Evolutionary conservation across 2,329 filamentous ascomycete species (phyloP).

Genomic region (Trichoderma guizhouense): DNA sequence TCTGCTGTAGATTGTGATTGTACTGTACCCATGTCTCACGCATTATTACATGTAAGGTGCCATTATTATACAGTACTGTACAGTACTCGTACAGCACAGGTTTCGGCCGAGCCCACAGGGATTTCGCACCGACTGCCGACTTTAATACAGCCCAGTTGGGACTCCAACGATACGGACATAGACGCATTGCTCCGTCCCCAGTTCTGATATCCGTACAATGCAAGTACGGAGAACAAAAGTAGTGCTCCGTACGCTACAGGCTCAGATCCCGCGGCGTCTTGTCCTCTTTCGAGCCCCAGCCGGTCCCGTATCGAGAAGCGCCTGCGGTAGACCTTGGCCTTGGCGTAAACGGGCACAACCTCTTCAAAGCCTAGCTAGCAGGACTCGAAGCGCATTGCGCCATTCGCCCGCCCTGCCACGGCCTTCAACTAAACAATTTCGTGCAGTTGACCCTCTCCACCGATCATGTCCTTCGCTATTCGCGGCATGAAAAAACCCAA

Average conservation of each 20-base stretch:
- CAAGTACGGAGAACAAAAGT: constrained; percentile 1
- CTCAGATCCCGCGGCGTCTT: constrained; percentile 10
- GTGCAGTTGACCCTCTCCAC: neutral
- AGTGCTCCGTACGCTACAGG: neutral
- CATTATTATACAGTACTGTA: neutral
- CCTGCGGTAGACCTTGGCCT: neutral
- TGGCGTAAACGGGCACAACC: neutral
- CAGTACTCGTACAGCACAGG: neutral
- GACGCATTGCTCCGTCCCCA: neutral
- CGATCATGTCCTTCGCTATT: constrained; percentile 15
- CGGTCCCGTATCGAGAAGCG: neutral
- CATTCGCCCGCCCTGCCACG: constrained; percentile 4
- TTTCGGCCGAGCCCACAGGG: neutral
- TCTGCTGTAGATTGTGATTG: neutral
- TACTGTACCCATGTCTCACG: neutral
- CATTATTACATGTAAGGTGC: neutral
- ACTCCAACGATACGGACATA: neutral
- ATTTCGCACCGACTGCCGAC: neutral
- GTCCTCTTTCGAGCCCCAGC: neutral
- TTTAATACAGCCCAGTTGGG: neutral
- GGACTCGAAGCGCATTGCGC: neutral
- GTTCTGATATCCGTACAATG: neutral
- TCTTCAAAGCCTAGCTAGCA: neutral
- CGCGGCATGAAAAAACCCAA: constrained; percentile 14
- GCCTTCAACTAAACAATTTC: neutral